A percentile compares a stretch with the other conserved stretches of the same genome.
These are phyloP conservation scores for Biancaea sappan DNA, from an alignment of 306 rosid genomes.

Conservation along the genomic window DNA sequence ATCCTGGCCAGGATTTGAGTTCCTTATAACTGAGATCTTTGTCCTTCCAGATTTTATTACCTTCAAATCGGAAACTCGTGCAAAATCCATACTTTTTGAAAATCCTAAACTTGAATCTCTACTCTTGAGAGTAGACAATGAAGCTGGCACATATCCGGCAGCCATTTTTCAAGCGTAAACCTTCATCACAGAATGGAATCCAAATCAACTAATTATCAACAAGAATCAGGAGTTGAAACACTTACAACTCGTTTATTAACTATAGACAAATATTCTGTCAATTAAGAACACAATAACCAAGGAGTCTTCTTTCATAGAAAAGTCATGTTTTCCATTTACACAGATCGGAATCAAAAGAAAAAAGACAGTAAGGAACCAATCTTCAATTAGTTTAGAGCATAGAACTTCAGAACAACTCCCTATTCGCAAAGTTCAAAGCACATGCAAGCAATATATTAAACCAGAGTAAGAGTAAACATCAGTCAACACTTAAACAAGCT, in stretches of 20 bases:
- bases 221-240: not conserved
- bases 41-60: conserved; percentile 43
- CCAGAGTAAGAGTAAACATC: not conserved
- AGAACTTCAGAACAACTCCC: not conserved
- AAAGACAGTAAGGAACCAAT: not conserved
- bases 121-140: conserved; percentile 48
- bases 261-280: not conserved
- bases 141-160: conserved; percentile 55
- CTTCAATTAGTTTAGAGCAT: not conserved
- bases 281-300: not conserved
- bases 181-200: conserved; percentile 31
- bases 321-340: not conserved
- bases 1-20: conserved; percentile 58
- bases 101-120: conserved; percentile 58
- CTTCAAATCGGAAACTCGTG: conserved; percentile 55
- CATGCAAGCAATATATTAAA: not conserved
- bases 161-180: conserved; percentile 49
- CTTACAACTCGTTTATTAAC: not conserved
- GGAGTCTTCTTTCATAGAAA: not conserved
- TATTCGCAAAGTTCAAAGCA: not conserved
- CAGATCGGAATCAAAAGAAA: not conserved
- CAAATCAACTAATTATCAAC: conserved; percentile 22
- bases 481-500: not conserved
- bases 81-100: conserved; percentile 52
- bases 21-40: conserved; percentile 51